These are phyloP conservation scores for Takakia lepidozioides DNA, from an alignment of 225 moss, liverwort and hornwort species.

Conservation along the genomic window DNA sequence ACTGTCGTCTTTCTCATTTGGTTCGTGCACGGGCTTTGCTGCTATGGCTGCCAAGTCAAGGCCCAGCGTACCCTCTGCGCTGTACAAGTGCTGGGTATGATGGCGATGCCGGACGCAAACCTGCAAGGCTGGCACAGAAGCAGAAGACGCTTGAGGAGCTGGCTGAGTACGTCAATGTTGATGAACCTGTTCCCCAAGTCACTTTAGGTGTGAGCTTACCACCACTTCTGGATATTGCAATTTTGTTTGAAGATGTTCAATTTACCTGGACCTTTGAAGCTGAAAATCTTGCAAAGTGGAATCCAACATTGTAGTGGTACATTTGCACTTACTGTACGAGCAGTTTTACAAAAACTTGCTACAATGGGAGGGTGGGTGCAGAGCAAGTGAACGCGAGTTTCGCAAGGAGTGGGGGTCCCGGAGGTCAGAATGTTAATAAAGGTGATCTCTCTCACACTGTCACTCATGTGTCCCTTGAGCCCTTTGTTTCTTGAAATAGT, in stretches of 20 bases:
- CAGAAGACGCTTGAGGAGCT: constrained; percentile 57
- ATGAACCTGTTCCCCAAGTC: constrained; percentile 65
- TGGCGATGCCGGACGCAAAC: constrained; percentile 37
- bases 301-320: too few species aligned
- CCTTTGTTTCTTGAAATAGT: too few species aligned
- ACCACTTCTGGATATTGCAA: not conserved
- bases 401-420: constrained; percentile 93
- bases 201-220: constrained; percentile 12
- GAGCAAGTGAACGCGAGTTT: constrained; percentile 77
- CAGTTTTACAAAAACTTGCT: too few species aligned
- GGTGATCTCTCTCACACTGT: constrained; percentile 9
- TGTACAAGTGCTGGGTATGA: constrained; percentile 41
- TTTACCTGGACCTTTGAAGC: too few species aligned
- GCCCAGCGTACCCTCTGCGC: constrained; percentile 19
- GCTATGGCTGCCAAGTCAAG: too few species aligned
- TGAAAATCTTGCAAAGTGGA: too few species aligned
- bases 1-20: too few species aligned
- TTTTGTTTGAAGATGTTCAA: not conserved
- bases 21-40: too few species aligned
- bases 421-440: constrained; percentile 98
- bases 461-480: too few species aligned
- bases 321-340: too few species aligned
- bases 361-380: too few species aligned
- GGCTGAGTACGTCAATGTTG: constrained; percentile 60
- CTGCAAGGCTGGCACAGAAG: constrained; percentile 69